Base-by-base conservation (phyloP, 768 basidiomycete species). In the Agrocybe pediades region DNA sequence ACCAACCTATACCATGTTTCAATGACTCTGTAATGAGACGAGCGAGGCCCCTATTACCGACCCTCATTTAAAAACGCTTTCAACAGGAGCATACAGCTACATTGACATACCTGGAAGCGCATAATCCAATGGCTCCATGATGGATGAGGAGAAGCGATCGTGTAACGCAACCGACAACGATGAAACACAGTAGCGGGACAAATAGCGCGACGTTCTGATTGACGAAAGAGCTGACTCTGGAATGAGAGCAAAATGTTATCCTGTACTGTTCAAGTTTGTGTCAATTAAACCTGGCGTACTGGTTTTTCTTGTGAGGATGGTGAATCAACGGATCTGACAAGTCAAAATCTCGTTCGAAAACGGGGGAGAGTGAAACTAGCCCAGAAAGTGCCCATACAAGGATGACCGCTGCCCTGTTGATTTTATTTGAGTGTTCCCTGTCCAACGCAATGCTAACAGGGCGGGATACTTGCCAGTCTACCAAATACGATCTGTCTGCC, bases 1-100 rank as follows among this genome's bases (percentile, higher is more conserved):
- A 11, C 68, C 59, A 58, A 84, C 86, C 86, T 36, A 87, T 74
- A 64, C 76, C 71, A 57, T 85, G 81, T 55, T 85, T 86, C 51
- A 84, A 60, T 26, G 76, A 68, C 41, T 76, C 76, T 1, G 83
- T 85, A 41, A 82, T 64, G 7, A 84, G 63, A 8, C 65, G 67
- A n/a, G 74, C 74, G 17, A 83, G 62, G 5, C 76, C 79, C 52
- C 82, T 81, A 30, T 49, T 55, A n/a, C 13, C n/a, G n/a, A 36
- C 13, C 13, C n/a, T 16, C 19, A 17, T 19, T 5, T 50, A n/a
- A 40, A 39, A 3, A 24, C 13, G 19, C 6, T 16, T 29, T 29
- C 29, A 20, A 4, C 15, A 41, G 25, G 15, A 19, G 17, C 27
- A 15, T 7, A 15, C 20, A 20, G 25, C 21, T 17, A 20, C 30